These are phyloP conservation scores for Phytophthora nicotianae DNA, from an alignment of 352 stramenopile genomes.

Conservation along the genomic window DNA sequence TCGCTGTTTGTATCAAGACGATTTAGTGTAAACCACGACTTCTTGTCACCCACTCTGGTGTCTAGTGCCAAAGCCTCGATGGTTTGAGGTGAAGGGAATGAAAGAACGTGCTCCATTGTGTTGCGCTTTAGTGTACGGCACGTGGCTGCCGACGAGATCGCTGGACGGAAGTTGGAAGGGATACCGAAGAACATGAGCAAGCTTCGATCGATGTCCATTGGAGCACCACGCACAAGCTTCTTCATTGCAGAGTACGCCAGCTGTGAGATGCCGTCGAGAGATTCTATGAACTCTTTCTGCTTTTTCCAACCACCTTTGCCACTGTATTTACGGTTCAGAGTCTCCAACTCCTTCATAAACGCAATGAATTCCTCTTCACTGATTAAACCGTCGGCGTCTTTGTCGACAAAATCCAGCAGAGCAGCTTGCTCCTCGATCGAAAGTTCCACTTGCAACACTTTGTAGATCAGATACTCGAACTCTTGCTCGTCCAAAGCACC, in stretches of 20 bases:
- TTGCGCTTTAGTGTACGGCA: conserved; percentile 57
- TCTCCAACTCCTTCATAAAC: conserved; percentile 77
- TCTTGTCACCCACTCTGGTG: conserved; percentile 36
- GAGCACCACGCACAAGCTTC: conserved; percentile 69
- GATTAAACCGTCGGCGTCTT: conserved; percentile 62
- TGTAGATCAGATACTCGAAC: conserved; percentile 80
- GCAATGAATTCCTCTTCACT: conserved; percentile 74
- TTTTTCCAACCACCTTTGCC: conserved; percentile 34
- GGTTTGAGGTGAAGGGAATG: conserved; percentile 73
- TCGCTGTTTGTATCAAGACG: conserved; percentile 33
- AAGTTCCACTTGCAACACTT: conserved; percentile 74
- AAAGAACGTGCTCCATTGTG: conserved; percentile 70
- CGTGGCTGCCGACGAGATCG: conserved; percentile 60
- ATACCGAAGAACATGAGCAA: conserved; percentile 80
- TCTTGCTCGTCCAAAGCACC: conserved; percentile 70
- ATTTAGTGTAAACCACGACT: conserved; percentile 33
- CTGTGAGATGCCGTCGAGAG: conserved; percentile 49
- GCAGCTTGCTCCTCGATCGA: conserved; percentile 76
- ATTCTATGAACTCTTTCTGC: conserved; percentile 43
- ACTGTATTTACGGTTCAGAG: conserved; percentile 45
- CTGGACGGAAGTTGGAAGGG: conserved; percentile 77
- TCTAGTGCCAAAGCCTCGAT: conserved; percentile 54
- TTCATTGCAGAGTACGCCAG: conserved; percentile 75
- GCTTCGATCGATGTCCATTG: conserved; percentile 71
- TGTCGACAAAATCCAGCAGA: conserved; percentile 73